phyloP scores from a whole-genome alignment of 805 yeast genomes.

The Cyberlindnera galapagoensis region DNA sequence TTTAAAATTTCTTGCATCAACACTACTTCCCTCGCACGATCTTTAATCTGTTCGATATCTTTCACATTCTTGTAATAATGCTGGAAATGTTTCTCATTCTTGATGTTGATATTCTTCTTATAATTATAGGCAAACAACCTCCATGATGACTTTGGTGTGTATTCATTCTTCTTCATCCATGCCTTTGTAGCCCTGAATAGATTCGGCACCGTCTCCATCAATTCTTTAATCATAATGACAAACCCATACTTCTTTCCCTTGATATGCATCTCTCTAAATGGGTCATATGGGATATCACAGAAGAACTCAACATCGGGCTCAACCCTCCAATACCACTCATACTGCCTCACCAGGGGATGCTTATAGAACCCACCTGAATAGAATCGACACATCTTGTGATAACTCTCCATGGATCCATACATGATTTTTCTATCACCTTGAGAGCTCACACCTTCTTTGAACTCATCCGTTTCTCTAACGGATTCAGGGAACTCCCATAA shows the following conservation, averaged over 20 bases:
- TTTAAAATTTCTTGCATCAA: slow-evolving; percentile 26
- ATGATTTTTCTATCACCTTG: slow-evolving; percentile 82
- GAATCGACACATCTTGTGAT: slow-evolving; percentile 94
- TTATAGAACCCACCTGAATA: slow-evolving; percentile 78
- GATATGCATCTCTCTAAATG: slow-evolving; percentile 73
- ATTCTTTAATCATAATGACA: slow-evolving; percentile 71
- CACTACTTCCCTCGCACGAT: slow-evolving; percentile 24
- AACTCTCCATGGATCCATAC: slow-evolving; percentile 77
- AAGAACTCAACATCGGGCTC: slow-evolving; percentile 89
- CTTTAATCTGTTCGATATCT: slow-evolving; percentile 18
- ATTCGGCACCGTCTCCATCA: slow-evolving; percentile 76
- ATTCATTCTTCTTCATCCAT: slow-evolving; percentile 42
- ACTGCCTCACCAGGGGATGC: slow-evolving; percentile 63
- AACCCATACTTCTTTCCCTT: slow-evolving; percentile 76
- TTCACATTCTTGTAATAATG: slow-evolving; percentile 24
- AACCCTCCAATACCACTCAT: slow-evolving; percentile 94
- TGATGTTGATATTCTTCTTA: slow-evolving; percentile 27
- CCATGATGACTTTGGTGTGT: slow-evolving; percentile 64
- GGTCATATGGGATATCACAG: slow-evolving; percentile 91
- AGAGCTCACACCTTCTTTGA: slow-evolving; percentile 51
- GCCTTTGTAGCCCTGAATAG: slow-evolving; percentile 67
- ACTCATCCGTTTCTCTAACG: slow-evolving; percentile 15
- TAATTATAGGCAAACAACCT: slow-evolving; percentile 46
- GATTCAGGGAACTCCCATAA: slow-evolving; percentile 66
- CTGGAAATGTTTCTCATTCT: slow-evolving; percentile 26